Conservation (phyloP, 2,329 filamentous ascomycete species). For the Fusarium brevicatenulatum region DNA sequence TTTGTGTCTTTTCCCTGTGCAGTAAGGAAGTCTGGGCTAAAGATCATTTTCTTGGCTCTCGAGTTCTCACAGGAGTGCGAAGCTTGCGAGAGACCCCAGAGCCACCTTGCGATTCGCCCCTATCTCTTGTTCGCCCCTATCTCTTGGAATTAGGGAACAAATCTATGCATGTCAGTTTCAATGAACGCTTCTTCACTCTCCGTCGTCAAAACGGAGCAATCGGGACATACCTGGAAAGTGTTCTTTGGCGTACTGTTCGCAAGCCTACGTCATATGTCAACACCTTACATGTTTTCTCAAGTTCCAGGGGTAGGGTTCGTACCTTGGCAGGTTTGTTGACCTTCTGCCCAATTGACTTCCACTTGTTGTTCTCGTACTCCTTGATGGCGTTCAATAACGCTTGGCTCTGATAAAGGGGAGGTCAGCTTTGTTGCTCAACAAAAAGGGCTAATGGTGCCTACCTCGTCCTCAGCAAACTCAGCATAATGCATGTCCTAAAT, state of each 20-base stretch:
- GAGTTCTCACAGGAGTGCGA: not conserved
- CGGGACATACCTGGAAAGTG: conserved; percentile 73
- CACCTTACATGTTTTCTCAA: not conserved
- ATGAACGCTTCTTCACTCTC: conserved; percentile 22
- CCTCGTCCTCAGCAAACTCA: conserved; percentile 97
- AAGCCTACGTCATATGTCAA: conserved; percentile 50
- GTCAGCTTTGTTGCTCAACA: conserved; percentile 31
- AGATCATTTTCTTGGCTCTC: not conserved
- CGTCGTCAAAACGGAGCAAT: conserved; percentile 38
- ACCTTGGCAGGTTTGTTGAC: conserved; percentile 96
- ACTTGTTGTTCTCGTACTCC: conserved; percentile 98
- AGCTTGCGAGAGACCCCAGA: not conserved
- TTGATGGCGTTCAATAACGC: conserved; percentile 93
- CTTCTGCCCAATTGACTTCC: conserved; percentile 97
- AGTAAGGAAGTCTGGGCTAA: not conserved
- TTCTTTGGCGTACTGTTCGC: conserved; percentile 91
- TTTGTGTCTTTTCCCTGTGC: conserved; percentile 24
- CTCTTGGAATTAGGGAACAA: conserved; percentile 53
- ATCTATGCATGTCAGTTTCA: conserved; percentile 50
- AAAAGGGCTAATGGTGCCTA: conserved; percentile 56
- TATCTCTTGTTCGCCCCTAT: conserved; percentile 51
- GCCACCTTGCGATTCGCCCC: not conserved
- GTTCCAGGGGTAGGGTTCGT: not conserved
- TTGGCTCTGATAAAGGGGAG: conserved; percentile 65
- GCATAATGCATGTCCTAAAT: conserved; percentile 97